These are phyloP conservation scores for Cercospora beticola DNA, from an alignment of 2,329 filamentous ascomycete species.

Conservation along the genomic window DNA sequence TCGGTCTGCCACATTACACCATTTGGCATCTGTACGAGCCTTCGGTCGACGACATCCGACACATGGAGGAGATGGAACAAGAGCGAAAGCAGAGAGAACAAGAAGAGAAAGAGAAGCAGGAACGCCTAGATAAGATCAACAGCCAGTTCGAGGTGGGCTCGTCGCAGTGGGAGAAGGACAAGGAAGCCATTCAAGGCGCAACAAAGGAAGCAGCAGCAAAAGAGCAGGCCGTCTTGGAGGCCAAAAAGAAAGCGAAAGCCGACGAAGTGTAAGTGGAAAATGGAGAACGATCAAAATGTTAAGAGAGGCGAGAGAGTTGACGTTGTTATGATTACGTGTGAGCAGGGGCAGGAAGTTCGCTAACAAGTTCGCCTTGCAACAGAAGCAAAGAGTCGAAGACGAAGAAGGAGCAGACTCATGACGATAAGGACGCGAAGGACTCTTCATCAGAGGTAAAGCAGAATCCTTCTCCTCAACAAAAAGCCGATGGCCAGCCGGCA, in stretches of 20 bases:
- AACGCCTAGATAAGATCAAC: slow-evolving; percentile 74
- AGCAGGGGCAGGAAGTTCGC: slow-evolving; percentile 29
- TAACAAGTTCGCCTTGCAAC: slow-evolving; percentile 28
- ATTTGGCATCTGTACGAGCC: slow-evolving; percentile 99
- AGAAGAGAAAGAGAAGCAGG: slow-evolving; percentile 72
- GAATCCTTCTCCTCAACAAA: slow-evolving; percentile 11
- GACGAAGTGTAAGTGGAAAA: slow-evolving; percentile 28
- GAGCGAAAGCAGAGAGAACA: slow-evolving; percentile 77
- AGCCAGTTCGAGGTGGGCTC: slow-evolving; percentile 75
- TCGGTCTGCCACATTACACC: slow-evolving; percentile 94
- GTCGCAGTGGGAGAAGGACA: slow-evolving; percentile 87
- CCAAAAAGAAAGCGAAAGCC: slow-evolving; percentile 18
- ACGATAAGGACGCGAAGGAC: slow-evolving; percentile 13
- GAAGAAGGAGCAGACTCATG: slow-evolving; percentile 10
- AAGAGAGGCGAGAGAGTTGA: slow-evolving; percentile 8
- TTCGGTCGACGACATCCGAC: slow-evolving; percentile 93
- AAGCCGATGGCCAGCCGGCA: slow-evolving; percentile 14
- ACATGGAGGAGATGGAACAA: slow-evolving; percentile 98
- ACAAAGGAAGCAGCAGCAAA: slow-evolving; percentile 54
- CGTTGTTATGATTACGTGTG: slow-evolving; percentile 13
- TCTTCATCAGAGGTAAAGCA: slow-evolving; percentile 22
- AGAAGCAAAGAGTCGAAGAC: slow-evolving; percentile 16
- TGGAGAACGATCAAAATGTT: slow-evolving; percentile 6
- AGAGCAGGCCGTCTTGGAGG: slow-evolving; percentile 27
- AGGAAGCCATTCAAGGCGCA: slow-evolving; percentile 71